Conservation (phyloP, 2,329 filamentous ascomycete genomes). For the Ciborinia camelliae region DNA sequence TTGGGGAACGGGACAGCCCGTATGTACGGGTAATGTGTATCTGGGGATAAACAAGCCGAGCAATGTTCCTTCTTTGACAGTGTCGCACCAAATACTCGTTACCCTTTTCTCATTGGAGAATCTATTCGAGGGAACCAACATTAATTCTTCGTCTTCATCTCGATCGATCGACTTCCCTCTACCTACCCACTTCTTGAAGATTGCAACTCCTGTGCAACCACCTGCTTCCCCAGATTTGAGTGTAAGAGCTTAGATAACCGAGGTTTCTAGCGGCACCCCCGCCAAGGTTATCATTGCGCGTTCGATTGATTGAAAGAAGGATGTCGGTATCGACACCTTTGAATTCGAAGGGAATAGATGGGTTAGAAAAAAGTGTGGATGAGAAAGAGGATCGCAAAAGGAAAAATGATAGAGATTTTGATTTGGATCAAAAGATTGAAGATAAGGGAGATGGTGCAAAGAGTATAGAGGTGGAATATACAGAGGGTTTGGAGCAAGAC, state of each 20-base stretch:
- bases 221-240: neutral
- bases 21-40: neutral
- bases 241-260: neutral
- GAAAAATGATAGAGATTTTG: neutral
- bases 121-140: too few relatives aligned
- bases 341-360: neutral
- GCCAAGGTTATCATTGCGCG: slow-evolving; percentile 8
- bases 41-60: too few relatives aligned
- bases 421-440: too few relatives aligned
- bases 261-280: neutral
- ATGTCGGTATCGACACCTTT: neutral
- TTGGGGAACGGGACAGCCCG: neutral
- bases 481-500: neutral
- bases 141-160: too few relatives aligned
- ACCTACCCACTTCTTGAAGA: neutral
- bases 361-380: neutral
- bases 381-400: neutral
- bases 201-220: neutral
- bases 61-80: neutral
- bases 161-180: neutral
- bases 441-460: neutral
- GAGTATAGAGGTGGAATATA: neutral
- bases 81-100: neutral
- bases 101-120: too few relatives aligned
- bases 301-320: neutral